Evolutionary conservation across 73 alveolate genomes (phyloP).

Genomic region (Tetrahymena borealis): DNA sequence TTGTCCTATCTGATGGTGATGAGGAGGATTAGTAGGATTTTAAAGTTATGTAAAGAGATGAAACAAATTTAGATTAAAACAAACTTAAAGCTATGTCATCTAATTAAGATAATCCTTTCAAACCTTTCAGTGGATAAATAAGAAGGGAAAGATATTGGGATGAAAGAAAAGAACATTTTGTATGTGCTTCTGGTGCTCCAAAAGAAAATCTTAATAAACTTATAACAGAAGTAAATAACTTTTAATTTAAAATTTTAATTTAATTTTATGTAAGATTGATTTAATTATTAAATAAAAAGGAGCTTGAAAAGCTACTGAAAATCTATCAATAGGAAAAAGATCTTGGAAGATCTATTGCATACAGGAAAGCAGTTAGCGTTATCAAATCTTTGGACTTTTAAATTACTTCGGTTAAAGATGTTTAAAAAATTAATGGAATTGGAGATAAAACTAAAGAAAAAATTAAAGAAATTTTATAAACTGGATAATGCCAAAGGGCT

Average conservation of each 20-base stretch:
- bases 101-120: background rate
- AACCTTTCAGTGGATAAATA: conserved; percentile 17
- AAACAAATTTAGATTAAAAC: background rate
- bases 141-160: conserved; percentile 30
- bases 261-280: background rate
- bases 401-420: conserved; percentile 52
- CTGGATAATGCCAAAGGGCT: conserved; percentile 77
- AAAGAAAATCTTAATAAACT: conserved; percentile 3
- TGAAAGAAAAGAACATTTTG: conserved; percentile 24
- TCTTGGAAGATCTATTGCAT: conserved; percentile 68
- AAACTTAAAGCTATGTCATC: background rate
- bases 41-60: too few relatives aligned
- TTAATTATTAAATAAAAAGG: background rate
- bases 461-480: conserved; percentile 78
- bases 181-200: conserved; percentile 38
- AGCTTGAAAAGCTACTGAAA: conserved; percentile 47
- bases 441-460: conserved; percentile 85
- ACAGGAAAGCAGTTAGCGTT: conserved; percentile 56
- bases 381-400: conserved; percentile 46
- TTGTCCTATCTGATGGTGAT: background rate
- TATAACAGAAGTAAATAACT: background rate
- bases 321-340: conserved; percentile 56
- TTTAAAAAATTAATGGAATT: conserved; percentile 45
- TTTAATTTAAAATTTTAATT: background rate
- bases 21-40: too few relatives aligned